Evolutionary conservation across 306 rosid genomes (phyloP), one percentile per base, ranked within the genome.

Genomic region (Begonia peltatifolia): DNA sequence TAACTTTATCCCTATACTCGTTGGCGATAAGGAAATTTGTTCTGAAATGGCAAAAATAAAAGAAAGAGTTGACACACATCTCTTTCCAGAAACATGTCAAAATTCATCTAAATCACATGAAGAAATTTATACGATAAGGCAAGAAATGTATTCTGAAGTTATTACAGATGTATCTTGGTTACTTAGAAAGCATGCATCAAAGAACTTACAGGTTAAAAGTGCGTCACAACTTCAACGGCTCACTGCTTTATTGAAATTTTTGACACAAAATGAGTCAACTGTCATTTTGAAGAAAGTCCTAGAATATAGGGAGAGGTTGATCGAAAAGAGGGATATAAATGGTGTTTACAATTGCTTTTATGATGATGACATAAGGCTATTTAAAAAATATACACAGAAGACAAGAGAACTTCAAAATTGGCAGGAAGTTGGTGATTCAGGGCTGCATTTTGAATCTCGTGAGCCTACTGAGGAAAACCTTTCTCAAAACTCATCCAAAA

Each of bases 81-180:
- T 71, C 57, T 78, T 52, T 60, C 50, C 71, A 13, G 73, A 70
- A 49, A 74, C 74, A 41, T 5, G 38, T 30, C 38, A 30, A 30
- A 30, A 59, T 41, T 55, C 73, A 64, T 75, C 68, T 79, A 30
- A 30, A 59, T 50, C 66, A 50, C 67, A 77, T 52, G 67, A 67
- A 59, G 81, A 81, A 63, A 62, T 71, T 66, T 79, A 57, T 71
- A 70, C 79, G 59, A 66, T 55, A 51, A 71, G 72, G 56, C 78
- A 75, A 30, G 41, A 63, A 35, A 61, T 74, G 42, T 66, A 73
- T 63, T 71, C 86, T 38, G 99, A 87, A 63, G 70, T 83, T 42
- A 75, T 92, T 54, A 69, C 72, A 65, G 99, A 92, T 68, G 67
- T 86, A 63, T 89, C 84, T 60, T 92, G 99, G 99, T 71, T 92